Conservation (phyloP, 2,329 filamentous ascomycete species). For the Microsporum canis region DNA sequence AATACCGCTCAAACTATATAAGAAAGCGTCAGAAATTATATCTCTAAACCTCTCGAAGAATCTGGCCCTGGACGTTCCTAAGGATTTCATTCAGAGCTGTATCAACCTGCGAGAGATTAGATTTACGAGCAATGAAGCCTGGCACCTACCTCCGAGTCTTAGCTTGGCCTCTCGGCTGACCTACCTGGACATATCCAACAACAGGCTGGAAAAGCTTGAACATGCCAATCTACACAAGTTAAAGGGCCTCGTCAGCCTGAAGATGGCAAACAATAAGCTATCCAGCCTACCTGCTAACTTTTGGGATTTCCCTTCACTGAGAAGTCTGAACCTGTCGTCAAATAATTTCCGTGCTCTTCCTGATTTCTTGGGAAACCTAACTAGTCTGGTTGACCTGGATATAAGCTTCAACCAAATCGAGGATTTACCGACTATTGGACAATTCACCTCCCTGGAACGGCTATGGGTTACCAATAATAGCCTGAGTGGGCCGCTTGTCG, state of each 20-base stretch:
- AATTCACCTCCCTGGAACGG: slow-evolving; percentile 67
- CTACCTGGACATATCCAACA: slow-evolving; percentile 90
- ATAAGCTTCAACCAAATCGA: slow-evolving; percentile 92
- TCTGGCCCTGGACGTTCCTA: slow-evolving; percentile 79
- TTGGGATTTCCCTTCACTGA: slow-evolving; percentile 62
- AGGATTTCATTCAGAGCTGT: slow-evolving; percentile 92
- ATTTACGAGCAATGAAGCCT: slow-evolving; percentile 86
- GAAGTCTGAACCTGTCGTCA: slow-evolving; percentile 83
- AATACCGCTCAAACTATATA: slow-evolving; percentile 88
- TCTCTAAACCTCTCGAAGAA: slow-evolving; percentile 91
- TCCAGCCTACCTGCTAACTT: slow-evolving; percentile 72
- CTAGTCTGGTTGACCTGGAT: slow-evolving; percentile 79
- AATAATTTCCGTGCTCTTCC: slow-evolving; percentile 84
- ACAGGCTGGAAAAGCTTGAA: slow-evolving; percentile 75
- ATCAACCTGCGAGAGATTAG: slow-evolving; percentile 88
- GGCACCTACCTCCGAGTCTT: slow-evolving; percentile 72
- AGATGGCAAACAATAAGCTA: slow-evolving; percentile 85
- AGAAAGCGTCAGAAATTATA: slow-evolving; percentile 83
- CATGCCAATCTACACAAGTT: slow-evolving; percentile 70
- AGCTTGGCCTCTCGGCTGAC: slow-evolving; percentile 70
- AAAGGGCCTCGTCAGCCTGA: slow-evolving; percentile 70
- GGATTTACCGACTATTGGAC: slow-evolving; percentile 66
- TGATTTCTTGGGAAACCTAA: slow-evolving; percentile 68
- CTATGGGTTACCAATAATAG: slow-evolving; percentile 95
- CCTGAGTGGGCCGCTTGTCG: slow-evolving; percentile 61